A percentile compares a stretch with the other conserved stretches of the same genome.
phyloP scores from a whole-genome alignment of 2,329 filamentous ascomycete species.

The Aspergillus viridinutans region DNA sequence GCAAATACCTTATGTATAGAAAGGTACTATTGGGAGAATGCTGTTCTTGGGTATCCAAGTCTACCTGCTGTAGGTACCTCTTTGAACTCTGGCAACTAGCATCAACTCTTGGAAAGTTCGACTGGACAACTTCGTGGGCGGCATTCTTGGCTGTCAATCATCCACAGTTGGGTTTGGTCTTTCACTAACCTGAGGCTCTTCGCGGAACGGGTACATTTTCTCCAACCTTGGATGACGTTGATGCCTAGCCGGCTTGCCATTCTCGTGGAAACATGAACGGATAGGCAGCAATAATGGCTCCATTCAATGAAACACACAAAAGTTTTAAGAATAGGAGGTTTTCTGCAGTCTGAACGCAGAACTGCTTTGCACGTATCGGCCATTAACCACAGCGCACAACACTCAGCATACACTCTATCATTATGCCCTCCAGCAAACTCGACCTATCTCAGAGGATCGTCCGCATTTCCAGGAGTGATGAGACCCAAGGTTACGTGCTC shows the following conservation, averaged over 20 bases:
- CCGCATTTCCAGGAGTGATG: conserved; percentile 47
- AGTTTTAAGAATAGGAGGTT: background rate
- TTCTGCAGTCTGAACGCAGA: background rate
- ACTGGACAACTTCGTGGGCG: background rate
- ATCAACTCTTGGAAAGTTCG: background rate
- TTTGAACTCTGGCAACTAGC: too few species aligned
- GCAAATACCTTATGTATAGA: too few species aligned
- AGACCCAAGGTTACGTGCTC: conserved; percentile 42
- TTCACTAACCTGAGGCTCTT: background rate
- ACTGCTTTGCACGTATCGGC: background rate
- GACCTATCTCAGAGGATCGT: conserved; percentile 37
- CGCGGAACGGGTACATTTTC: background rate
- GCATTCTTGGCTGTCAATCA: background rate
- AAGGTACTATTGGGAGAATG: too few species aligned
- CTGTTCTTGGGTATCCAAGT: too few species aligned
- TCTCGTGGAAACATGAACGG: background rate
- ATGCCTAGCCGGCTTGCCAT: background rate
- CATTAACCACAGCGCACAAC: background rate
- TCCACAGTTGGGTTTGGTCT: background rate
- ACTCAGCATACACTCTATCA: background rate
- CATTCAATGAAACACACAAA: background rate
- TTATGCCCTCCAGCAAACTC: conserved; percentile 9
- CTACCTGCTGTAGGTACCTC: too few species aligned
- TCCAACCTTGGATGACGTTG: background rate
- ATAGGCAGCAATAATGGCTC: background rate